Conservation (phyloP, 2,329 filamentous ascomycete genomes). For the Penicillium decumbens region DNA sequence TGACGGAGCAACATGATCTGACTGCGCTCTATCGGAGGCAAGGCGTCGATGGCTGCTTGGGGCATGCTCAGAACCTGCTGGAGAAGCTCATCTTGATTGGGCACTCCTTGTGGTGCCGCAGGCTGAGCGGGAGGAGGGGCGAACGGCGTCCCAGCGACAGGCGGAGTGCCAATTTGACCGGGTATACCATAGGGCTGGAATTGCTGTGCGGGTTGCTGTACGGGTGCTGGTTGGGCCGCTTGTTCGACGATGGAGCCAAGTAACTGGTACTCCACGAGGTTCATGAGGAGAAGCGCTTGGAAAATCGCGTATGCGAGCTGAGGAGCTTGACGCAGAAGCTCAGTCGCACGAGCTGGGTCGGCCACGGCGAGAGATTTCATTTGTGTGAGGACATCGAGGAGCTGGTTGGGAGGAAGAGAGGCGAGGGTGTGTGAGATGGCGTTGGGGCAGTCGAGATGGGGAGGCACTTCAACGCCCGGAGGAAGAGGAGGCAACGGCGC, state of each 20-base stretch:
- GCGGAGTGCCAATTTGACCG: slow-evolving; percentile 51
- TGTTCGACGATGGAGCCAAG: slow-evolving; percentile 75
- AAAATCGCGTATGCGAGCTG: slow-evolving; percentile 94
- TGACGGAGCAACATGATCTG: slow-evolving; percentile 76
- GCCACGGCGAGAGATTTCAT: slow-evolving; percentile 85
- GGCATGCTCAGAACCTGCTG: slow-evolving; percentile 76
- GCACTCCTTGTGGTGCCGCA: slow-evolving; percentile 43
- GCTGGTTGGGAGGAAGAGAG: slow-evolving; percentile 77
- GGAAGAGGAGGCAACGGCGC: slow-evolving; percentile 72
- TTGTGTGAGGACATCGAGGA: slow-evolving; percentile 87
- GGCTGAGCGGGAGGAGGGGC: slow-evolving; percentile 45
- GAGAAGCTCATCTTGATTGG: slow-evolving; percentile 68
- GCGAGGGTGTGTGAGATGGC: slow-evolving; percentile 88
- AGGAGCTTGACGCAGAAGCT: slow-evolving; percentile 80
- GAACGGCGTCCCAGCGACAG: slow-evolving; percentile 42
- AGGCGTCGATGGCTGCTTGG: slow-evolving; percentile 70
- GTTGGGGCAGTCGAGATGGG: slow-evolving; percentile 77
- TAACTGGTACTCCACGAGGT: slow-evolving; percentile 78
- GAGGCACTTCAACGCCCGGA: slow-evolving; percentile 74
- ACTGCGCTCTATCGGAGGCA: slow-evolving; percentile 68
- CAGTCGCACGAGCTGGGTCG: slow-evolving; percentile 77
- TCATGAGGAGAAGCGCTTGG: slow-evolving; percentile 87
- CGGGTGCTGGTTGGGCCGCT: slow-evolving; percentile 43
- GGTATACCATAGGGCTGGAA: slow-evolving; percentile 39
- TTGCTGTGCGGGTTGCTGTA: slow-evolving; percentile 37